phyloP scores from a whole-genome alignment of 1,139 yeast genomes.

The Casaregolazyma lundiana region DNA sequence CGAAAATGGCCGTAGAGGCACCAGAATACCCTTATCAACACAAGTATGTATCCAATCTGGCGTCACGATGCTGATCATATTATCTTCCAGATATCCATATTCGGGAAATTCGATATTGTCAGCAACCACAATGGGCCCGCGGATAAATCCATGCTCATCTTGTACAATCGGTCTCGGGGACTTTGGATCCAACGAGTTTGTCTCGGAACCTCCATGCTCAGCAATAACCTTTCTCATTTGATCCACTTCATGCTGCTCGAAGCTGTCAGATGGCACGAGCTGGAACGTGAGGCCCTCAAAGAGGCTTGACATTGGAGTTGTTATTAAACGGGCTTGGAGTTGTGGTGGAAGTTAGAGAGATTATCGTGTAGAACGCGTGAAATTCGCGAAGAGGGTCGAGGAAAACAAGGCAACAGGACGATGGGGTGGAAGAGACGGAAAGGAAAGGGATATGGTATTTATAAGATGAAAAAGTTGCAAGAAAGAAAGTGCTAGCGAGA shows the following conservation, averaged over 20 bases:
- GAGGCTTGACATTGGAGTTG: slow-evolving; percentile 2
- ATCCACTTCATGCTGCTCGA: slow-evolving; percentile 11
- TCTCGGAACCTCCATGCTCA: slow-evolving; percentile 11
- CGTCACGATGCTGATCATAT: slow-evolving; percentile 66
- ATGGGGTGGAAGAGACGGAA: background rate
- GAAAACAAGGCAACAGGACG: background rate
- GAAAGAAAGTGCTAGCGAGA: too few species aligned
- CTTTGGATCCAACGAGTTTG: background rate
- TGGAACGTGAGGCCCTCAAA: slow-evolving; percentile 10
- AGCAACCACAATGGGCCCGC: slow-evolving; percentile 52
- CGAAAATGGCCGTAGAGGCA: slow-evolving; percentile 47
- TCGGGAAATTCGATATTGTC: slow-evolving; percentile 51
- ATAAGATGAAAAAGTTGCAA: too few species aligned
- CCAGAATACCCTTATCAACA: slow-evolving; percentile 39
- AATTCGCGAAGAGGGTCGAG: background rate
- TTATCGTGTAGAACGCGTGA: background rate
- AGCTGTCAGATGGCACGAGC: slow-evolving; percentile 9
- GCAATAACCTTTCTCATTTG: slow-evolving; percentile 12
- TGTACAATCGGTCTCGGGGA: background rate
- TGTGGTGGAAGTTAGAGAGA: background rate
- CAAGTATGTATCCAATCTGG: slow-evolving; percentile 61
- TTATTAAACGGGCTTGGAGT: background rate
- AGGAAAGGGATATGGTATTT: too few species aligned
- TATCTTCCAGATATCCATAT: slow-evolving; percentile 45
- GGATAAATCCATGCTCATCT: slow-evolving; percentile 6